Conservation (phyloP, 192 early-diverging fungal species). For the Glomus cerebriforme region DNA sequence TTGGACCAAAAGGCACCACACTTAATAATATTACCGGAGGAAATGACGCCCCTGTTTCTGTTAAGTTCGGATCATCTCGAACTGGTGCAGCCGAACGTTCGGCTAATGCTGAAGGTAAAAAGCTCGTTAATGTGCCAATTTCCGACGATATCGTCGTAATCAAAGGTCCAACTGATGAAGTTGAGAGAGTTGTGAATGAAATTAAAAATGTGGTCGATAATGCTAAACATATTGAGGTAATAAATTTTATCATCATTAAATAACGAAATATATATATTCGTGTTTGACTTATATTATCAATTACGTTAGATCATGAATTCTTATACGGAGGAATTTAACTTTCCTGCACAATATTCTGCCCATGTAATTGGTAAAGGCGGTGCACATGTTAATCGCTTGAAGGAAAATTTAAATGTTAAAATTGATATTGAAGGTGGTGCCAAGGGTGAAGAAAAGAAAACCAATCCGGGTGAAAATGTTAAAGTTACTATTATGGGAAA, state of each 20-base stretch:
- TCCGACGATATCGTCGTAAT: constrained; percentile 74
- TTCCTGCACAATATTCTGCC: constrained; percentile 67
- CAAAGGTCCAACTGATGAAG: constrained; percentile 79
- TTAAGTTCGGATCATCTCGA: constrained; percentile 66
- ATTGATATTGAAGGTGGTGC: constrained; percentile 62
- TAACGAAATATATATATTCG: neutral
- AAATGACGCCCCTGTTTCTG: constrained; percentile 62
- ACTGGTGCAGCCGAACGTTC: constrained; percentile 45
- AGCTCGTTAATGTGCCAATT: constrained; percentile 42
- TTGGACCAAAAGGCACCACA: constrained; percentile 73
- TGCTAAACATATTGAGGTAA: constrained; percentile 65
- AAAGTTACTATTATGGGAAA: constrained; percentile 79
- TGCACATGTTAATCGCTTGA: constrained; percentile 77
- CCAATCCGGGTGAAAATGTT: constrained; percentile 45
- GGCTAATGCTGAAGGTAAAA: constrained; percentile 50
- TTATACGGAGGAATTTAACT: constrained; percentile 66
- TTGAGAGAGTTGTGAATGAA: constrained; percentile 68
- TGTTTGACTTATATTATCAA: neutral
- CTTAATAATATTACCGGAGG: constrained; percentile 71
- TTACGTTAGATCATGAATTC: constrained; percentile 61
- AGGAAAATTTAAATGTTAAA: constrained; percentile 72
- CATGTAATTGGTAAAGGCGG: constrained; percentile 93
- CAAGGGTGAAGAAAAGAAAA: constrained; percentile 43
- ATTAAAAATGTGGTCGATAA: constrained; percentile 68
- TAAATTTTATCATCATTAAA: neutral